phyloP scores from a whole-genome alignment of 345 rosid genomes.

The Gossypium australe region DNA sequence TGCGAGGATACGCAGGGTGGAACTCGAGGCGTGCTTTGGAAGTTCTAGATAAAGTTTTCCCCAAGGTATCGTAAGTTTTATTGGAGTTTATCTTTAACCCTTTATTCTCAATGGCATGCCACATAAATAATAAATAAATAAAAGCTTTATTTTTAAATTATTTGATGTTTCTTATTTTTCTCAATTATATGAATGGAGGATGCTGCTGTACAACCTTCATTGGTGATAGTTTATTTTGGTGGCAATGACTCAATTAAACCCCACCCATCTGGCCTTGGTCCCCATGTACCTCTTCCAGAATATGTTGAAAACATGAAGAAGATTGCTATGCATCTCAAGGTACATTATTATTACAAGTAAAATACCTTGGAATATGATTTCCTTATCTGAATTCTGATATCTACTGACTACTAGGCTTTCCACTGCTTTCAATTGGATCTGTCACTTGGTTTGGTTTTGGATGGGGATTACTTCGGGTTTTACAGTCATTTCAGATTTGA shows the following conservation, averaged over 20 bases:
- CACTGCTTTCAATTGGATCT: too few species aligned
- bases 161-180: too few species aligned
- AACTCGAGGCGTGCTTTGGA: conserved; percentile 70
- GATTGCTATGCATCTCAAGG: conserved; percentile 74
- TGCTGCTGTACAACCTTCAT: conserved; percentile 60
- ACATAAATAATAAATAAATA: too few species aligned
- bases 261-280: conserved; percentile 56
- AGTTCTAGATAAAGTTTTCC: conserved; percentile 67
- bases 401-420: too few species aligned
- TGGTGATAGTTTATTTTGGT: conserved; percentile 91
- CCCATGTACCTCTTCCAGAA: conserved; percentile 87
- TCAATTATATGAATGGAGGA: conserved; percentile 31
- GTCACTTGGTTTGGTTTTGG: too few species aligned
- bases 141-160: too few species aligned
- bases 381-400: too few species aligned
- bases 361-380: too few species aligned
- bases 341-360: conserved; percentile 10
- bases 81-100: background rate
- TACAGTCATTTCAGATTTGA: too few species aligned
- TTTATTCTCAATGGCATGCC: background rate
- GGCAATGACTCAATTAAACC: conserved; percentile 81
- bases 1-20: conserved; percentile 90
- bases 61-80: conserved; percentile 45
- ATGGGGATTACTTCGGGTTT: too few species aligned
- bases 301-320: conserved; percentile 69